These are phyloP conservation scores for Suillus sp. DNA, from an alignment of 768 basidiomycete genomes.

Conservation along the genomic window DNA sequence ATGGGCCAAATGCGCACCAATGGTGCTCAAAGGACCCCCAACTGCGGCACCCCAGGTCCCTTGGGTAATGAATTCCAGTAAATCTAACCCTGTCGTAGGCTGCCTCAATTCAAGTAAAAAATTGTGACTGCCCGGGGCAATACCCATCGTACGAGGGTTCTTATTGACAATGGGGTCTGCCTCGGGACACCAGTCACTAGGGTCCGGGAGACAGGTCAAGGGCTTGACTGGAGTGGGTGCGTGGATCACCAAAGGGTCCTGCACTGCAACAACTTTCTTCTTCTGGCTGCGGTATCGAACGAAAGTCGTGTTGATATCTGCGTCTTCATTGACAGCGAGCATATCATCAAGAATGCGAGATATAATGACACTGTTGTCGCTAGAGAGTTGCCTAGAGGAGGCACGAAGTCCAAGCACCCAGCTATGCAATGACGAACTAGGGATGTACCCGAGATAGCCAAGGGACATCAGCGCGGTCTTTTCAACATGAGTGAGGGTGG, in stretches of 20 bases:
- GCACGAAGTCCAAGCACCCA: neutral
- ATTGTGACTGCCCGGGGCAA: constrained; percentile 31
- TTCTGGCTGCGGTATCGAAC: neutral
- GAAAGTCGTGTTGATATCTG: neutral
- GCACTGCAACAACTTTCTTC: neutral
- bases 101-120: neutral
- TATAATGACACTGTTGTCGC: neutral
- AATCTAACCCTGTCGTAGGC: constrained; percentile 27
- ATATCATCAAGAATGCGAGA: constrained; percentile 1
- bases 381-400: constrained; percentile 1
- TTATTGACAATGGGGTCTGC: constrained; percentile 34
- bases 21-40: constrained; percentile 28
- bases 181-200: constrained; percentile 32
- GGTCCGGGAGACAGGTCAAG: constrained; percentile 16
- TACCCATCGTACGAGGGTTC: constrained; percentile 28
- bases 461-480: constrained; percentile 19
- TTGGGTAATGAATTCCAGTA: constrained; percentile 30
- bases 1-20: constrained; percentile 26
- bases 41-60: constrained; percentile 24
- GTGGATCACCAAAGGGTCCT: constrained; percentile 13
- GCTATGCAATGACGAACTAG: constrained; percentile 24
- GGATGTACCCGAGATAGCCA: constrained; percentile 11
- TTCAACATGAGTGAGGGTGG: constrained; percentile 29
- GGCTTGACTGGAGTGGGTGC: constrained; percentile 20
- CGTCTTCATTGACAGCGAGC: neutral